Evolutionary conservation across 768 basidiomycete species (phyloP), one percentile per base, ranked within the genome.

Genomic region (Paxillus involutus): DNA sequence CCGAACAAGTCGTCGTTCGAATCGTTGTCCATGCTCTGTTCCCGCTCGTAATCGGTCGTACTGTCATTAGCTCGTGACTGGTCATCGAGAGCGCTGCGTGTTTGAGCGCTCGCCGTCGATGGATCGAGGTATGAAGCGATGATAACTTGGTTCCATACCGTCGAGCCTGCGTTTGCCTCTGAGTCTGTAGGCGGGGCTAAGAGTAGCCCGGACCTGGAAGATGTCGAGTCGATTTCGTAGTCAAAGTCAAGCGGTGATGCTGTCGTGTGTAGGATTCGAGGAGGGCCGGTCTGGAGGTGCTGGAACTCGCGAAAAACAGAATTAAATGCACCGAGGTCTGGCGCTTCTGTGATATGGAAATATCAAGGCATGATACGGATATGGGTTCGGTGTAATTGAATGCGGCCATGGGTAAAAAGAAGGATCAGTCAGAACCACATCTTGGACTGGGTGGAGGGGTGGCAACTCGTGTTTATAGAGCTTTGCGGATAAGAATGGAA

Each of bases 311-410:
- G 78, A 44, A 90, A 80, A 21, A 90, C 85, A 35, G 81, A 76
- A 13, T 75, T 80, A 68, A 90, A 89, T 9, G 85, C 85, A 7
- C 88, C 89, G 8, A 90, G 77, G 68, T 89, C 86, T 41, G 88
- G 88, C 54, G 80, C 78, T 65, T 88, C 80, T 82, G 68, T 47
- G 45, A 40, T 12, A 21, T 41, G 13, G 41, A 39, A 42, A 46
- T 32, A 56, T 35, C 43, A 39, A 49, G 45, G 21, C 44, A 35
- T 14, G 33, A 40, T 44, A 47, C 44, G 21, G 50, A 19, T 26
- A 26, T 17, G 21, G 35, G 55, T 62, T 52, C 39, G 36, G 13
- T 16, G 12, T 13, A 52, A 47, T 46, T 47, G 48, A 26, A 26
- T 26, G 26, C 6, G 26, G 24, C 5, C 24, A 24, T 24, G 24